Conservation (phyloP, 768 basidiomycete species). For the Pisolithus albus region DNA sequence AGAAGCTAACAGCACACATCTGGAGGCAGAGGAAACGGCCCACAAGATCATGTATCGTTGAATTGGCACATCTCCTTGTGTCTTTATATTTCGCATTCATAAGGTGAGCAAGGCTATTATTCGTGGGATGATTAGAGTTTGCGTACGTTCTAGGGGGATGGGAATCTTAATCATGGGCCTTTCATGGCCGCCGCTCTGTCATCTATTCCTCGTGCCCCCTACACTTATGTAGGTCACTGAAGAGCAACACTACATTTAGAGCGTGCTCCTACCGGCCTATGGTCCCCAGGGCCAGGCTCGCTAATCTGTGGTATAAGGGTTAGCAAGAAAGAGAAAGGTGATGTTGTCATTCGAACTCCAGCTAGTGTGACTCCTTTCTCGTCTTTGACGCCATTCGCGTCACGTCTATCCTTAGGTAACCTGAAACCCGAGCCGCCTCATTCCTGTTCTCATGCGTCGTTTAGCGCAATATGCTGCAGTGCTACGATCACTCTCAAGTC, state of each 20-base stretch:
- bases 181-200: conserved; percentile 39
- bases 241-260: conserved; percentile 13
- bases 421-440: conserved; percentile 26
- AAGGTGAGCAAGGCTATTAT: not conserved
- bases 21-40: conserved; percentile 15
- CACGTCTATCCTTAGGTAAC: not conserved
- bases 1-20: not conserved
- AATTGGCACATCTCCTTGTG: not conserved
- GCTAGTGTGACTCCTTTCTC: conserved; percentile 45
- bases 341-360: conserved; percentile 48
- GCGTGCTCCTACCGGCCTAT: conserved; percentile 10
- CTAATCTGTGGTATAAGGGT: conserved; percentile 26
- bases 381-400: conserved; percentile 26
- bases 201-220: conserved; percentile 45
- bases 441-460: conserved; percentile 75
- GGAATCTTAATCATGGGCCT: conserved; percentile 5
- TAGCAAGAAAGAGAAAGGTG: conserved; percentile 5
- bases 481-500: not conserved
- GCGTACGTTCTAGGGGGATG: not conserved
- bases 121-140: no score
- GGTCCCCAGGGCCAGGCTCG: conserved; percentile 2
- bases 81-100: not conserved
- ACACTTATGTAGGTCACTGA: conserved; percentile 20
- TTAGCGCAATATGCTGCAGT: conserved; percentile 61
- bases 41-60: not conserved